Base-by-base conservation (phyloP, 306 rosid species). In the Fagus sylvatica region DNA sequence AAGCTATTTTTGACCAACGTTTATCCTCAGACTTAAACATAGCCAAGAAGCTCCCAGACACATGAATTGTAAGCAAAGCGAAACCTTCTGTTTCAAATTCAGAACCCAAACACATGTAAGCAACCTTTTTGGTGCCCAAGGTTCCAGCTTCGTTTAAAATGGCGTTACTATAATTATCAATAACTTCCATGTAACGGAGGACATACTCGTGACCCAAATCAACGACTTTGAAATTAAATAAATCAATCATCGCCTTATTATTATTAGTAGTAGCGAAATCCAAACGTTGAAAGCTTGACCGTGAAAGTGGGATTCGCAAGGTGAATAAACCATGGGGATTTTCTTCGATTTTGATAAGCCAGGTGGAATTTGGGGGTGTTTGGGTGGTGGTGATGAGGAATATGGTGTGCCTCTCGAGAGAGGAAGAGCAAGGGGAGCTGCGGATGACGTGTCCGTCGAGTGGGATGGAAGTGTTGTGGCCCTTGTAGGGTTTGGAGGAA, bases 91-190 rank as follows among this genome's bases (percentile, higher is more conserved):
- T 74, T 5, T 74, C 74, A 4, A 56, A 73, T 8, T 76, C 76
- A 1, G 72, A 43, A 49, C 79, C 76, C 67, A 79, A 74, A 71
- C 81, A 36, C 76, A 74, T 83, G 15, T 86, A 84, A 3, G 85
- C 97, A 2, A 91, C 90, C 10, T 94, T 94, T n/a, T 92, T 93
- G 84, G 80, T 87, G 67, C 88, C 89, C 80, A 92, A 78, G 12
- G 81, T 76, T 17, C 78, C 61, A n/a, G 46, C 87, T 71, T 86
- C 87, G 17, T 71, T 80, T 2, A 53, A 17, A 67, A 17, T 8
- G 87, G 84, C 80, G 28, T 22, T 22, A 22, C 76, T 60, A 9
- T 72, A 82, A 60, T 77, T 62, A 11, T 22, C 28, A 22, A 22
- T 22, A 22, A 22, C 28, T 22, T 22, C 28, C 28, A 74, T 68